These are phyloP conservation scores for Hura crepitans DNA, from an alignment of 441 rosid genomes.

Conservation along the genomic window DNA sequence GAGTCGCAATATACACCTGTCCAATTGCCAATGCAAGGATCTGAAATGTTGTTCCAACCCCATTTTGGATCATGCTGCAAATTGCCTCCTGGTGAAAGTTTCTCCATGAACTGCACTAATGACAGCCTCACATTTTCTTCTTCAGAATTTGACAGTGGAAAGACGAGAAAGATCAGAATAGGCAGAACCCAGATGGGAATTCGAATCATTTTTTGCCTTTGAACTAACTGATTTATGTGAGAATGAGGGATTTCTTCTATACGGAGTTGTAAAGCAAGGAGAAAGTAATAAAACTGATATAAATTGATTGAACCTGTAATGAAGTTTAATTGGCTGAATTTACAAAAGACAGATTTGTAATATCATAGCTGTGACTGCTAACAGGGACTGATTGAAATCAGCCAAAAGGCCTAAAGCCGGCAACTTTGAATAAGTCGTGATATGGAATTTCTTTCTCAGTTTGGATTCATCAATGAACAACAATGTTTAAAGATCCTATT, in stretches of 20 bases:
- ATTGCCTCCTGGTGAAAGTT: constrained; percentile 37
- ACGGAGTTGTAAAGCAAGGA: constrained; percentile 14
- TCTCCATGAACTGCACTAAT: constrained; percentile 42
- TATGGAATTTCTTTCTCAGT: constrained; percentile 12
- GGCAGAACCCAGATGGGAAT: constrained; percentile 25
- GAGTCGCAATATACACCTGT: constrained; percentile 37
- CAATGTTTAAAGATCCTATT: background rate
- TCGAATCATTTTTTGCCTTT: constrained; percentile 25
- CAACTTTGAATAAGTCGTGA: constrained; percentile 9
- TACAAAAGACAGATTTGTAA: constrained; percentile 17
- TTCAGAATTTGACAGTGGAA: constrained; percentile 31
- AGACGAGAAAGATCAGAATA: constrained; percentile 33
- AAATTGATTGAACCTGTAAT: background rate
- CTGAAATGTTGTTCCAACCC: constrained; percentile 53
- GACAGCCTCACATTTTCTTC: constrained; percentile 35
- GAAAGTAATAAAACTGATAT: constrained; percentile 22
- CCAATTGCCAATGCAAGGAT: constrained; percentile 54
- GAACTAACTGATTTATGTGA: background rate
- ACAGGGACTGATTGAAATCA: background rate
- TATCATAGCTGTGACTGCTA: constrained; percentile 5
- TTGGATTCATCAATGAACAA: constrained; percentile 1
- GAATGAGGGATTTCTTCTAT: background rate
- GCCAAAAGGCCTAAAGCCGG: constrained; percentile 24
- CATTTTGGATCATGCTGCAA: constrained; percentile 26
- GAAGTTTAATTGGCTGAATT: constrained; percentile 40